phyloP scores from a whole-genome alignment of 106 monocot genomes.

The Platanthera zijinensis region DNA sequence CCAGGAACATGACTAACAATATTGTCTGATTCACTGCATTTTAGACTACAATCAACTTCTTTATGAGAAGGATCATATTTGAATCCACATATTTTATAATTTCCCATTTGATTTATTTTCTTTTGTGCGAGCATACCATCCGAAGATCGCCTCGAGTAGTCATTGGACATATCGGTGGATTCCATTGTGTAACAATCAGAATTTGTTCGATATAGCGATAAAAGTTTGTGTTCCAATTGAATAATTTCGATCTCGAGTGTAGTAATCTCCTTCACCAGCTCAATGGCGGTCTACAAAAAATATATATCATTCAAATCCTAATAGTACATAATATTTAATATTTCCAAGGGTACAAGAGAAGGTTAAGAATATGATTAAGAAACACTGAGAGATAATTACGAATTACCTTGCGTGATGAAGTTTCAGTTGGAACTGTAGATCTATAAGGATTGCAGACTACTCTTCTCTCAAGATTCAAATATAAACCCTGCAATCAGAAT shows the following conservation, averaged over 20 bases:
- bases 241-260: conserved; percentile 67
- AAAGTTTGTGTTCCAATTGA: conserved; percentile 55
- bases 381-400: not conserved
- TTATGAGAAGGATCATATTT: not conserved
- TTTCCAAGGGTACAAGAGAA: no score
- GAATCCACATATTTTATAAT: not conserved
- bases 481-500: conserved; percentile 22
- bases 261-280: conserved; percentile 65
- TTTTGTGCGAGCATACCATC: not conserved
- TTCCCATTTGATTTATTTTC: not conserved
- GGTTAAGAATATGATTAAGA: no score
- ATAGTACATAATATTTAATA: no score
- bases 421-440: conserved; percentile 21
- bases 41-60: not conserved
- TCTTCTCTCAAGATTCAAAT: conserved; percentile 12
- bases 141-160: not conserved
- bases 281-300: conserved; percentile 39
- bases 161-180: not conserved
- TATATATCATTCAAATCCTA: not conserved
- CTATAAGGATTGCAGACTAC: conserved; percentile 1
- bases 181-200: conserved; percentile 39
- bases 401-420: conserved; percentile 17
- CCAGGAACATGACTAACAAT: not conserved
- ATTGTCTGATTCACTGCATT: not conserved
- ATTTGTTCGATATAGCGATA: conserved; percentile 59